A percentile compares a stretch with the other conserved stretches of the same genome.
Evolutionary conservation across 306 rosid genomes (phyloP).

Genomic region (Rosa persica): DNA sequence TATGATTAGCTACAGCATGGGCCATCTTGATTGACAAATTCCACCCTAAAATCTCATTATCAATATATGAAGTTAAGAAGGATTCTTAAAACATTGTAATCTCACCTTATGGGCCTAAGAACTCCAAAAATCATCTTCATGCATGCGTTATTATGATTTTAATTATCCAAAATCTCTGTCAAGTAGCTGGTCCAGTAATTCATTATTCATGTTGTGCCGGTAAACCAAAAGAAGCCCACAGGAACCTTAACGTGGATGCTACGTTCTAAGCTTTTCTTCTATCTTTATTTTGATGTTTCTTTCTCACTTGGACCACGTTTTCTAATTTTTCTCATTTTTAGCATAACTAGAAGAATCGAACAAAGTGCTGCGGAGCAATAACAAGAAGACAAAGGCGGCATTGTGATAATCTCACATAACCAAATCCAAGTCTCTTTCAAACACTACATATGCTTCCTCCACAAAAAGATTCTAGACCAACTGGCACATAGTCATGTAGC

Average conservation of each 20-base stretch:
- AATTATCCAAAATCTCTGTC: neutral
- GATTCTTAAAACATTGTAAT: neutral
- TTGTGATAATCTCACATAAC: conserved; percentile 2
- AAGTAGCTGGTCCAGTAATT: neutral
- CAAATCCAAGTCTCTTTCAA: conserved; percentile 36
- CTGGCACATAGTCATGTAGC: neutral
- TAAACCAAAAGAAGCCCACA: conserved; percentile 14
- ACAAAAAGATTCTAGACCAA: conserved; percentile 11
- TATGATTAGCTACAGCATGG: neutral
- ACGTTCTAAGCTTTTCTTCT: neutral
- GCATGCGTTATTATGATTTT: neutral
- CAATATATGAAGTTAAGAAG: neutral
- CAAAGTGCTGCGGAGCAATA: conserved; percentile 3
- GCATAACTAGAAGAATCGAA: conserved; percentile 8
- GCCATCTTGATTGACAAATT: neutral
- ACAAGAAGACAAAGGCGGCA: conserved; percentile 22
- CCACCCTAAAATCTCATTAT: neutral
- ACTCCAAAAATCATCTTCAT: neutral
- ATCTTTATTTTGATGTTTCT: neutral
- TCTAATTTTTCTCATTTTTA: neutral
- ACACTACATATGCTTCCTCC: neutral
- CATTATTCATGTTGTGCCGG: neutral
- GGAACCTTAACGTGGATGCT: conserved; percentile 20
- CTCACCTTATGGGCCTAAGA: neutral
- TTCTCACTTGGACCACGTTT: conserved; percentile 35